Evolutionary conservation across 2,329 filamentous ascomycete species (phyloP), one percentile per base, ranked within the genome.

Genomic region (Penicillium crustosum): DNA sequence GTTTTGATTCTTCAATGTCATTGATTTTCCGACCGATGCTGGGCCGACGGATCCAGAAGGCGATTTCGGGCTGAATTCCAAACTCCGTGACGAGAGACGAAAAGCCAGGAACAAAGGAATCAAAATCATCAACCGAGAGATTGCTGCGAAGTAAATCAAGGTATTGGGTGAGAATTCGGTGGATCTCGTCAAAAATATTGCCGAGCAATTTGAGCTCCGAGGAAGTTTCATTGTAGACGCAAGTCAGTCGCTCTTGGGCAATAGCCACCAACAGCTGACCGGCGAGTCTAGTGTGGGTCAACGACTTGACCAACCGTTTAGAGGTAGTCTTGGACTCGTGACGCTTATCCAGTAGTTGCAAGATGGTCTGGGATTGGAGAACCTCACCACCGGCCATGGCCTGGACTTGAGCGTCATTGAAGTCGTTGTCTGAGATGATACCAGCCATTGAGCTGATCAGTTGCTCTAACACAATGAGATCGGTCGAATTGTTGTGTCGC

Each of bases 381-480:
- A 88, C 79, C 51, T 91, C 86, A 15, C 93, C 93, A 60, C 93
- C 93, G 41, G 90, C 91, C 85, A 99, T 92, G 15, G 91, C 92
- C 61, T 90, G 81, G 29, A 96, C 84, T 75, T 97, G 93, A 19
- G 87, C 80, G 65, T 99, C 93, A 31, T 91, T 97, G 69, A 96
- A 93, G 69, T 93, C 91, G 52, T 88, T 84, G 59, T 93, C 89
- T 4, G 93, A 87, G 13, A 93, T 88, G 59, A 99, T 93, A 45
- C 95, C 95, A 19, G 91, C 91, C 94, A 99, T 97, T 2, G 90
- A 90, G 36, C 87, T 86, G 51, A 97, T 89, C 59, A 99, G 84
- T 69, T 97, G 91, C 70, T 94, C 90, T 42, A 99, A 79, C 59
- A 99, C 90, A 62, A 96, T 91, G 35, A 99, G 81, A 72, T 97